These are phyloP conservation scores for Trichoderma afroharzianum DNA, from an alignment of 2,329 filamentous ascomycete genomes.

Conservation along the genomic window DNA sequence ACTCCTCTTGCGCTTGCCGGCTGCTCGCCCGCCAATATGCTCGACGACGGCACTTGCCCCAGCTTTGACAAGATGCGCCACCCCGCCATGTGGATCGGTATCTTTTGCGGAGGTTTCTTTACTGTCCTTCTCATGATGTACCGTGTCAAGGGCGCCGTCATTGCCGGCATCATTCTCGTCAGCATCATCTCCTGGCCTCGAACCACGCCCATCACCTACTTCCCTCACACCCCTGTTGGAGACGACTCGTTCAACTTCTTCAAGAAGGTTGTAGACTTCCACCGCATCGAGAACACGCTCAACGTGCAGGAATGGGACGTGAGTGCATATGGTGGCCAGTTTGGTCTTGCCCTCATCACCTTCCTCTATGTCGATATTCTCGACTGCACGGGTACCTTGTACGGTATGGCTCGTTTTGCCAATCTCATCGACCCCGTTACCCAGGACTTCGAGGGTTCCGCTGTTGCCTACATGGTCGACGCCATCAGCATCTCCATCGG, in stretches of 20 bases:
- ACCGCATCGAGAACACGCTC: slow-evolving; percentile 67
- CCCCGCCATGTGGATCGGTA: slow-evolving; percentile 81
- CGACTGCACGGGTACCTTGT: slow-evolving; percentile 80
- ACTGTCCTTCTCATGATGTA: slow-evolving; percentile 81
- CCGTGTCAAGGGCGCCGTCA: slow-evolving; percentile 81
- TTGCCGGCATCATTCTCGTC: slow-evolving; percentile 76
- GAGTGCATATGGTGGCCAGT: slow-evolving; percentile 65
- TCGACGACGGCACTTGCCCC: slow-evolving; percentile 56
- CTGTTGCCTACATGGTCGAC: slow-evolving; percentile 79
- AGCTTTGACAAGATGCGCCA: slow-evolving; percentile 70
- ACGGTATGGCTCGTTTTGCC: slow-evolving; percentile 84
- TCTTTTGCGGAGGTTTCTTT: slow-evolving; percentile 79
- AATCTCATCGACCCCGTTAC: slow-evolving; percentile 76
- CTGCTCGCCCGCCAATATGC: slow-evolving; percentile 48
- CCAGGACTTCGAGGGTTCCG: slow-evolving; percentile 83
- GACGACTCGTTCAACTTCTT: slow-evolving; percentile 78
- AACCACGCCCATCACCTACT: slow-evolving; percentile 71
- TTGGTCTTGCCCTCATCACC: slow-evolving; percentile 79
- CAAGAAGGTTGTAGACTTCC: slow-evolving; percentile 81
- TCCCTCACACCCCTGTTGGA: slow-evolving; percentile 68
- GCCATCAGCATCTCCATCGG: slow-evolving; percentile 76
- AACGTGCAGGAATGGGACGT: slow-evolving; percentile 73
- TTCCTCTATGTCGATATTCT: slow-evolving; percentile 91
- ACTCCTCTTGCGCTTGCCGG: slow-evolving; percentile 75
- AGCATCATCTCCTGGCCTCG: slow-evolving; percentile 88